Evolutionary conservation across 805 yeast genomes (phyloP), one percentile per base, ranked within the genome.

Genomic region (Ogataea pilisensis): DNA sequence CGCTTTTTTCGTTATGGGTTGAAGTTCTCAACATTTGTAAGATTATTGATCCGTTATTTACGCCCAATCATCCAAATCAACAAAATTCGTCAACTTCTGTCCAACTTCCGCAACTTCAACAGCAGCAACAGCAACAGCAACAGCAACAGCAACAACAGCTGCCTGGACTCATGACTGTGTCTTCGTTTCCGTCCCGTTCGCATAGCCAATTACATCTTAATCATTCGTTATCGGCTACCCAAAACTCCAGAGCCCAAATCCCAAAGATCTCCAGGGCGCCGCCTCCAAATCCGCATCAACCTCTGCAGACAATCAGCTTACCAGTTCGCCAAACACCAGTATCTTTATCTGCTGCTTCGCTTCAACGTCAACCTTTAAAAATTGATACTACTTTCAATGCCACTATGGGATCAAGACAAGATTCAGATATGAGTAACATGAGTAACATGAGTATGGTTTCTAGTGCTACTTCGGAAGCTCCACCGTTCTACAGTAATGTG

Each of bases 351-450:
- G 17, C 38, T 8, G 40, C 44, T 7, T 38, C 52, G 14, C 32
- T 43, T 11, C 53, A 44, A 24, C 50, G 60, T 24, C 59, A 50
- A 31, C 54, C 57, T 4, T 38, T 57, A 20, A 55, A 55, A 28
- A 31, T 61, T 24, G 60, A 57, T 42, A 55, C 62, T 8, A 42
- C 39, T 2, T 14, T 48, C 11, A 21, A 42, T 8, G 9, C 44
- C 5, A 35, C 47, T 6, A 7, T 16, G 7, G 31, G 18, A 19
- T 12, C 43, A 13, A 48, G 63, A 34, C 63, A 57, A 46, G 65
- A 61, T 21, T 60, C 63, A 4, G 64, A 61, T 18, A 32, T 56
- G 31, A 49, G 55, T 39, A 14, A n/a, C n/a, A n/a, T n/a, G n/a
- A n/a, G n/a, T n/a, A n/a, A n/a, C n/a, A n/a, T n/a, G n/a, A n/a